Conservation (phyloP, 495 filamentous ascomycete genomes). For the Trypethelium eluteriae region DNA sequence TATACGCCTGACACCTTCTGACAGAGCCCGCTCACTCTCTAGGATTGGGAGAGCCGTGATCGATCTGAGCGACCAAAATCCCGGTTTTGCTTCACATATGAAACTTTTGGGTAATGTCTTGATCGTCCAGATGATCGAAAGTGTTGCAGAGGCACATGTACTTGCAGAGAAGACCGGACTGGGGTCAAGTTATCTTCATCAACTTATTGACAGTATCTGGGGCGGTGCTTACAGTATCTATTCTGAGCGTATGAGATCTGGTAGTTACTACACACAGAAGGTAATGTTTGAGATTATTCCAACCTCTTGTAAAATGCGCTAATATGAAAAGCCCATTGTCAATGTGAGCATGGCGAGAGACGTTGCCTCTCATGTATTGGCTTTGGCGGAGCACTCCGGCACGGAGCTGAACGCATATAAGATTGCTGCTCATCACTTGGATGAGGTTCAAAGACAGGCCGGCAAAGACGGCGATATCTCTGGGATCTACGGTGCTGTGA, state of each 20-base stretch:
- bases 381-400: background rate
- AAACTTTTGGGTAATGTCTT: background rate
- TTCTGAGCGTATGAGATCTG: background rate
- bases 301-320: background rate
- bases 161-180: background rate
- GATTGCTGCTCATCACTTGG: background rate
- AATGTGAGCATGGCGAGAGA: background rate
- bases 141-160: background rate
- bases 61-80: background rate
- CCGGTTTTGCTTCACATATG: background rate
- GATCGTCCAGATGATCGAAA: background rate
- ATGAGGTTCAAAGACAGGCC: background rate
- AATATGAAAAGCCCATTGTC: background rate
- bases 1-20: background rate
- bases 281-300: background rate
- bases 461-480: background rate
- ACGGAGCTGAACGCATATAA: background rate
- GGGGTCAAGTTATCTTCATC: background rate
- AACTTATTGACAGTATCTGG: background rate
- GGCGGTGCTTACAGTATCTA: background rate
- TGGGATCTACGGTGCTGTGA: background rate
- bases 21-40: background rate
- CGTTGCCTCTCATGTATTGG: background rate
- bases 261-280: background rate
- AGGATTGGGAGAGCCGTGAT: background rate